These are phyloP conservation scores for Cenchrus fungigraminus DNA, from an alignment of 176 grass and related monocot species.

Conservation along the genomic window DNA sequence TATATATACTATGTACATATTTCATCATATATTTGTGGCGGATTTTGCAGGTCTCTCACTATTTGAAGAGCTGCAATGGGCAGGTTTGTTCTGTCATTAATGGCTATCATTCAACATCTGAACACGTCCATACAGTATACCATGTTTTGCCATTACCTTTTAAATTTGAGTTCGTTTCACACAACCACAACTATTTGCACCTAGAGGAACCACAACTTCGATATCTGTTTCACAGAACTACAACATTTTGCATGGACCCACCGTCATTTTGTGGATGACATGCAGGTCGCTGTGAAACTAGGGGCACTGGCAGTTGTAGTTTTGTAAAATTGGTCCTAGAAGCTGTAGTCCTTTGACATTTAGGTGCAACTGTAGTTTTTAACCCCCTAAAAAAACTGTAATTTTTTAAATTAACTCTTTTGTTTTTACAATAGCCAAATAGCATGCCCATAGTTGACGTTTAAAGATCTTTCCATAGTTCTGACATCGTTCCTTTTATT, in stretches of 20 bases:
- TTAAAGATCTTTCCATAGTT: background rate
- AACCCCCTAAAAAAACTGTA: too few species aligned
- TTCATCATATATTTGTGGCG: constrained; percentile 34
- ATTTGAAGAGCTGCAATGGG: constrained; percentile 65
- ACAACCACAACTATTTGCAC: background rate
- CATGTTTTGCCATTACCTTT: background rate
- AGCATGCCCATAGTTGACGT: background rate
- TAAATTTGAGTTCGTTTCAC: background rate
- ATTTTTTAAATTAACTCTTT: background rate
- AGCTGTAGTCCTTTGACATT: background rate
- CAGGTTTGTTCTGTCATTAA: constrained; percentile 52
- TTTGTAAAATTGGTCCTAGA: background rate
- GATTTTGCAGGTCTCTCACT: constrained; percentile 64
- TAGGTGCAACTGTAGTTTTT: background rate
- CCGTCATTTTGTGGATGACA: too few species aligned
- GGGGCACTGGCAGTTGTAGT: background rate
- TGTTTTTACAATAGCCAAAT: background rate
- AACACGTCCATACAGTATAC: background rate
- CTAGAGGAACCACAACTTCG: too few species aligned
- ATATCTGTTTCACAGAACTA: too few species aligned
- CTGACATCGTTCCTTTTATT: too few species aligned
- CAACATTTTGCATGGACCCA: too few species aligned
- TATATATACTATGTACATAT: constrained; percentile 2
- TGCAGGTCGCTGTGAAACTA: background rate
- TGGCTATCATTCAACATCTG: constrained; percentile 6